Percentiles rank a stretch among this genome's conserved stretches.
Evolutionary conservation across 257 asterid genomes (phyloP).

Genomic region (Sherardia arvensis): DNA sequence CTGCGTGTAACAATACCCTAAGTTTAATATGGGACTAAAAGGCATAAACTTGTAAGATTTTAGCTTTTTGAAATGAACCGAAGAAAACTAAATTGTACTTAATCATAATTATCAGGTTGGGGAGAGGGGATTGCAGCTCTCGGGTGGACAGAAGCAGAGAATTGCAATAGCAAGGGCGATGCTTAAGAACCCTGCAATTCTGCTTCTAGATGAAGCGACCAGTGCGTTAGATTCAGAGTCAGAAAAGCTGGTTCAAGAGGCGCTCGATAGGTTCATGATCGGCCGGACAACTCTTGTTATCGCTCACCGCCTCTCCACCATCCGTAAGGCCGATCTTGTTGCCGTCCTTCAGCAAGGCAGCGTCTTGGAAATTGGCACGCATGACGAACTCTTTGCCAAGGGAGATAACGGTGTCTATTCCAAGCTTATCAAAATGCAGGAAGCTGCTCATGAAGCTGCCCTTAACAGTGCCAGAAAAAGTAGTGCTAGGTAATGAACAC

Average conservation of each 20-base stretch:
- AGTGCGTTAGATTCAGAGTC: conserved; percentile 89
- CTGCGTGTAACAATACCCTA: too few species aligned
- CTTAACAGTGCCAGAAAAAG: conserved; percentile 65
- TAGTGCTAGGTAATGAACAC: conserved; percentile 95
- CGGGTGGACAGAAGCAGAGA: conserved; percentile 94
- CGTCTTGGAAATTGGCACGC: conserved; percentile 65
- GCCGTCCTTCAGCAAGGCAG: conserved; percentile 55
- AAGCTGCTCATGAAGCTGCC: conserved; percentile 82
- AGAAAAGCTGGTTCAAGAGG: conserved; percentile 86
- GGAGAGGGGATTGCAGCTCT: conserved; percentile 79
- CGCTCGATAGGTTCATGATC: conserved; percentile 83
- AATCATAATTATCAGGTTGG: conserved; percentile 43
- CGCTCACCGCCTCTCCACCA: conserved; percentile 87
- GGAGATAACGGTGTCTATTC: conserved; percentile 77
- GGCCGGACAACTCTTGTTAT: conserved; percentile 86
- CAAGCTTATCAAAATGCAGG: conserved; percentile 81
- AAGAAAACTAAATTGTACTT: neutral
- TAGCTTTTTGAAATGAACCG: neutral
- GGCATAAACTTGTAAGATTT: neutral
- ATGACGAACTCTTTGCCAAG: conserved; percentile 66
- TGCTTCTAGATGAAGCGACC: conserved; percentile 82
- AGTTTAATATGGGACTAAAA: too few species aligned
- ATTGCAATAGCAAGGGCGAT: conserved; percentile 87
- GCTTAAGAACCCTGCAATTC: conserved; percentile 73
- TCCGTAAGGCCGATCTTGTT: conserved; percentile 77